These are phyloP conservation scores for Starmerella stigmatis DNA, from an alignment of 805 yeast species.

Conservation along the genomic window DNA sequence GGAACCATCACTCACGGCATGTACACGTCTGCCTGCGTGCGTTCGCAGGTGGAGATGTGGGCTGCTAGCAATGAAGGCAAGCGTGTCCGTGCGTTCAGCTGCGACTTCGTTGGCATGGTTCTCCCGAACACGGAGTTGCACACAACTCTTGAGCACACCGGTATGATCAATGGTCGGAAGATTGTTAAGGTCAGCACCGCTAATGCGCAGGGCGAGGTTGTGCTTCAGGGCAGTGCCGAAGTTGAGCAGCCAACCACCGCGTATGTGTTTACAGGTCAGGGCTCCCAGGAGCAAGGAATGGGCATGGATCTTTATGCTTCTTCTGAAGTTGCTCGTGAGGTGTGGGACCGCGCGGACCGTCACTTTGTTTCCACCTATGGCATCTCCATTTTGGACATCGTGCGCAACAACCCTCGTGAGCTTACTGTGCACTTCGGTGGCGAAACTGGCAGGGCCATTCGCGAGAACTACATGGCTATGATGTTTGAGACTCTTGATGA, in stretches of 20 bases:
- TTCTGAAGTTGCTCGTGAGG: constrained; percentile 83
- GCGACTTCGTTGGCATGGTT: constrained; percentile 92
- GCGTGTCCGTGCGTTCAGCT: constrained; percentile 88
- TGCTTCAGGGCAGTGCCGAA: constrained; percentile 91
- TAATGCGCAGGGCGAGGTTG: constrained; percentile 67
- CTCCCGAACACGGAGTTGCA: constrained; percentile 85
- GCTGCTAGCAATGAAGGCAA: constrained; percentile 96
- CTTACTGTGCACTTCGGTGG: constrained; percentile 96
- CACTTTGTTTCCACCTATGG: constrained; percentile 93
- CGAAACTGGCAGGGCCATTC: constrained; percentile 87
- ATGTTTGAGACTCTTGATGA: constrained; percentile 89
- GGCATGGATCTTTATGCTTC: constrained; percentile 96
- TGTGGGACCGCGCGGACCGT: constrained; percentile 95
- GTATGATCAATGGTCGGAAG: constrained; percentile 99
- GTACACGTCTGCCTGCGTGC: constrained; percentile 93
- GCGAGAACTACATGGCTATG: constrained; percentile 92
- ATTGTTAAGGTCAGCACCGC: constrained; percentile 82
- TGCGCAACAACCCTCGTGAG: constrained; percentile 85
- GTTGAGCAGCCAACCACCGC: constrained; percentile 97
- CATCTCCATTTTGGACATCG: constrained; percentile 92
- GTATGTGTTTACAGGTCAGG: constrained; percentile 98
- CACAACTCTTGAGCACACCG: constrained; percentile 85
- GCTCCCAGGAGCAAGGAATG: constrained; percentile 99
- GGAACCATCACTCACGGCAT: constrained; percentile 99
- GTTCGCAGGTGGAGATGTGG: constrained; percentile 93